phyloP scores from a whole-genome alignment of 345 rosid genomes.

The Toxicodendron radicans region DNA sequence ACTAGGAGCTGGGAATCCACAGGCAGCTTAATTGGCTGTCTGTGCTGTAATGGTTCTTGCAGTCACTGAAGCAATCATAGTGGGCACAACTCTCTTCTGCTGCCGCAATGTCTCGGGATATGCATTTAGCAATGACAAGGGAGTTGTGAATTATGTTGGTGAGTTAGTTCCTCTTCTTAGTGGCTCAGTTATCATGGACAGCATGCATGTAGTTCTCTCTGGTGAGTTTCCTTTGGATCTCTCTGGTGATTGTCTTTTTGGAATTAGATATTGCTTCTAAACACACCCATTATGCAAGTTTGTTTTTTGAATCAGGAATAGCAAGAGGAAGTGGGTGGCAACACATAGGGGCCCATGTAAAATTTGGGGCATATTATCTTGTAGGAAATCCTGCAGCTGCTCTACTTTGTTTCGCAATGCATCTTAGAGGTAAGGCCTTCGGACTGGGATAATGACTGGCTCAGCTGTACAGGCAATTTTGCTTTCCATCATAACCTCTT shows the following conservation, averaged over 20 bases:
- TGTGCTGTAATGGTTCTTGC: constrained; percentile 25
- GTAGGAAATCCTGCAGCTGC: too few relatives aligned
- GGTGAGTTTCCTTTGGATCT: constrained; percentile 21
- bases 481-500: too few relatives aligned
- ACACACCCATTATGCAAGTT: neutral
- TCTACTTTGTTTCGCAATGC: too few relatives aligned
- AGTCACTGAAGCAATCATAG: constrained; percentile 29
- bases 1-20: constrained; percentile 50
- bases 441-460: too few relatives aligned
- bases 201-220: constrained; percentile 37
- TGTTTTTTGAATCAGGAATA: constrained; percentile 35
- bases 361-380: too few relatives aligned
- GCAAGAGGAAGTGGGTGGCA: constrained; percentile 80
- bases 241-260: too few relatives aligned
- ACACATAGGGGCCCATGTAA: constrained; percentile 40
- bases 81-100: constrained; percentile 28
- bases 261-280: too few relatives aligned
- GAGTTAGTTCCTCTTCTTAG: constrained; percentile 36
- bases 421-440: too few relatives aligned
- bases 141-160: constrained; percentile 39
- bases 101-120: constrained; percentile 35
- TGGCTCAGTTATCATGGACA: constrained; percentile 31
- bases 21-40: constrained; percentile 38
- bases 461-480: too few relatives aligned
- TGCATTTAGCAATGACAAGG: constrained; percentile 35